Percentiles rank a stretch among this genome's conserved stretches.
phyloP scores from a whole-genome alignment of 371 early-diverging fungal species.

The Amoeboaphelidium occidentale region DNA sequence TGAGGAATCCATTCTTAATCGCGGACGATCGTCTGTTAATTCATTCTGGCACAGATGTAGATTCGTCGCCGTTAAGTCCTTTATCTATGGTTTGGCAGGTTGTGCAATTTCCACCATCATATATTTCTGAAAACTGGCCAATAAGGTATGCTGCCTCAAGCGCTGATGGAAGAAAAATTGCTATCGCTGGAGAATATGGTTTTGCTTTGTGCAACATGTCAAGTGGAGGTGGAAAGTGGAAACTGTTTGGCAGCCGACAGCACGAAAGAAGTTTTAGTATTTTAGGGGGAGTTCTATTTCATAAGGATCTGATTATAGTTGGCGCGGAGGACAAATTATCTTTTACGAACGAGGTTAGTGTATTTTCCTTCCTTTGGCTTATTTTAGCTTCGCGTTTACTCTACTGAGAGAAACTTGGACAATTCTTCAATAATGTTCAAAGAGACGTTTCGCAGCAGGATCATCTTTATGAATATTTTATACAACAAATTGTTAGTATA shows the following conservation, averaged over 20 bases:
- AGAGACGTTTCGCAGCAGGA: constrained; percentile 15
- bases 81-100: background rate
- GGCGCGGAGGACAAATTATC: too few species aligned
- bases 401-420: constrained; percentile 50
- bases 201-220: background rate
- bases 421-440: constrained; percentile 25
- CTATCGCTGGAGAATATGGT: background rate
- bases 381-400: constrained; percentile 37
- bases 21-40: background rate
- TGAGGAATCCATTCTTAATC: background rate
- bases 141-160: background rate
- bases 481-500: constrained; percentile 33
- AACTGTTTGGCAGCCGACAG: background rate
- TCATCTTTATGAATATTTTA: constrained; percentile 27
- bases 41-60: background rate
- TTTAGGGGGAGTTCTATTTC: background rate
- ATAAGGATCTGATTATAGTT: background rate
- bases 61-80: background rate
- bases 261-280: background rate
- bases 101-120: background rate
- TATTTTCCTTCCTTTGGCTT: too few species aligned
- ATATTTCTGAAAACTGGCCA: background rate
- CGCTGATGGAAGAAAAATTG: background rate
- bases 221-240: background rate
- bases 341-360: too few species aligned